Base-by-base conservation (phyloP, 371 early-diverging fungal genomes). In the Enterocytospora artemiae region DNA sequence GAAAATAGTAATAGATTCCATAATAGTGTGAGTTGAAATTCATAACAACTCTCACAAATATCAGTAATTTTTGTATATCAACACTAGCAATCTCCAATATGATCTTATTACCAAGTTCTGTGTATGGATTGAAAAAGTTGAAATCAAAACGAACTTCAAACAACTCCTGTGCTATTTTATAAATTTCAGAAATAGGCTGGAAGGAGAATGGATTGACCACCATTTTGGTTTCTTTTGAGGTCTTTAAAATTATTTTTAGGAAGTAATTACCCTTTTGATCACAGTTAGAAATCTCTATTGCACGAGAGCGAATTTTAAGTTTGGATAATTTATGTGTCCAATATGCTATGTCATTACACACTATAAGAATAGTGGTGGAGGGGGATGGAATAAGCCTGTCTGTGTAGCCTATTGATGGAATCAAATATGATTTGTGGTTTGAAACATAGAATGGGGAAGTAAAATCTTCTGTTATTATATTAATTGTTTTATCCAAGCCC, bases 1-100 rank as follows among this genome's bases (percentile, higher is more conserved):
- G 53, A 9, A 24, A 28, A 32, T 52, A 52, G 20, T 9, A 52
- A 32, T 52, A 52, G 5, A 52, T 33, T 12, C 53, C 53, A 52
- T 52, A 52, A 52, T 52, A 52, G 31, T 52, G 53, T 33, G 53
- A 52, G 4, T 3, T 7, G 7, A 52, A 12, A 33, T 52, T 52
- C 9, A 9, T 30, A 5, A 30, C 9, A 52, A 28, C 14, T 52
- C 53, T 52, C 20, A 52, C 5, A 52, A 52, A 32, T 12, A 12
- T 28, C 3, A 7, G 3, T 14, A 52, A 22, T 30, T 52, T 20
- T 5, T 52, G 7, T 28, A 52, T 31, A 22, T 9, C 9, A 7
- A 5, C 30, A 3, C 31, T n/a, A n/a, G 3, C 4, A 14, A 30
- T 7, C 4, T 52, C 33, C 7, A 52, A 12, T 7, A 3, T 16